Conservation (phyloP, 225 moss, liverwort and hornwort genomes). For the Marchantia paleacea region DNA sequence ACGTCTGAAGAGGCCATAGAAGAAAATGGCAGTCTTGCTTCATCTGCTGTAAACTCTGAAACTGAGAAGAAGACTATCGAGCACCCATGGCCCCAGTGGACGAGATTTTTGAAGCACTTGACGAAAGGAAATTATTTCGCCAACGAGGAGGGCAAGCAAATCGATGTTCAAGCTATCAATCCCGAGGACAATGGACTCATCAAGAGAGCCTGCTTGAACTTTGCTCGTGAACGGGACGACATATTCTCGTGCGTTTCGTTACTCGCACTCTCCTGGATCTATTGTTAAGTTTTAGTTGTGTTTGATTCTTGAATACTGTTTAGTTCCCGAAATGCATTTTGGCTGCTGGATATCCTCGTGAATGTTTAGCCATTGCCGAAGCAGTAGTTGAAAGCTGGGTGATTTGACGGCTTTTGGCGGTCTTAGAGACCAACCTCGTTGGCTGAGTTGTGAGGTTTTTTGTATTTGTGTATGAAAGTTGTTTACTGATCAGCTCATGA, state of each 20-base stretch:
- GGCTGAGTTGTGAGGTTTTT: background rate
- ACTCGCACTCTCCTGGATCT: background rate
- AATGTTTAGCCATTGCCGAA: background rate
- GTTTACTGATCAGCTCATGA: background rate
- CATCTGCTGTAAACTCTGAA: background rate
- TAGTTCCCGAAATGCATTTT: background rate
- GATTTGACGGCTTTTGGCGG: background rate
- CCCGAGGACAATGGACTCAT: conserved; percentile 42
- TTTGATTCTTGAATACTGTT: background rate
- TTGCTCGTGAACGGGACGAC: conserved; percentile 82
- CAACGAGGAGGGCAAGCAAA: conserved; percentile 29
- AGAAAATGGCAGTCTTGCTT: background rate
- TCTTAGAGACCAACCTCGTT: background rate
- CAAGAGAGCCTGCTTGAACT: conserved; percentile 83
- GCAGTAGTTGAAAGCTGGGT: background rate
- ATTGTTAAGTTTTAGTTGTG: background rate
- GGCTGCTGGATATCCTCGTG: background rate
- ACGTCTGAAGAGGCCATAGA: background rate
- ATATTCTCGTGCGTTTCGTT: conserved; percentile 49
- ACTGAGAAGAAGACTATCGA: background rate
- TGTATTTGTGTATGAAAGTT: background rate
- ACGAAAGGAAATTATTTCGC: conserved; percentile 32
- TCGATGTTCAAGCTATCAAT: conserved; percentile 18
- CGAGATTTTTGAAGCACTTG: conserved; percentile 37
- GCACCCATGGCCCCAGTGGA: conserved; percentile 59